Evolutionary conservation across 1,139 yeast genomes (phyloP).

Genomic region (Yamadazyma dendronema): DNA sequence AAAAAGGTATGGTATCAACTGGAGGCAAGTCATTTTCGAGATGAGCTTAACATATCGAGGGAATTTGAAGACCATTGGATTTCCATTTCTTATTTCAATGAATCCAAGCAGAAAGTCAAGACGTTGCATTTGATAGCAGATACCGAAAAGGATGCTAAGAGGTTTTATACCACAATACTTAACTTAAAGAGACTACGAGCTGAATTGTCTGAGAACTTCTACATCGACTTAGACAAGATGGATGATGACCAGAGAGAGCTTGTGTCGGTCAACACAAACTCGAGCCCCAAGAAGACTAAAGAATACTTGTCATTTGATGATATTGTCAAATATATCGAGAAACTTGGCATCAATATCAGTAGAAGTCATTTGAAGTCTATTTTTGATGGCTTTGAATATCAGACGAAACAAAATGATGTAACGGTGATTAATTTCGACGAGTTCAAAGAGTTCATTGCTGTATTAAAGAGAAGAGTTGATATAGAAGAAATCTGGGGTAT

Average conservation of each 20-base stretch:
- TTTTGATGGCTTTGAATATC: conserved; percentile 47
- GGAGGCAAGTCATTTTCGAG: conserved; percentile 80
- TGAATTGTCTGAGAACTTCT: conserved; percentile 31
- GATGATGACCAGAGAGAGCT: conserved; percentile 25
- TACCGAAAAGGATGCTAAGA: conserved; percentile 56
- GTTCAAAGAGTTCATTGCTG: conserved; percentile 68
- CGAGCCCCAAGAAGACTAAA: conserved; percentile 19
- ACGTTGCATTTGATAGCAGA: conserved; percentile 74
- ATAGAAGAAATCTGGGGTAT: conserved; percentile 26
- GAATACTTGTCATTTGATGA: conserved; percentile 62
- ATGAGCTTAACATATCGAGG: conserved; percentile 71
- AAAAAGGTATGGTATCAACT: conserved; percentile 63
- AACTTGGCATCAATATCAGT: conserved; percentile 64
- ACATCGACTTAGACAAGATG: conserved; percentile 28
- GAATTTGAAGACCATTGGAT: conserved; percentile 74
- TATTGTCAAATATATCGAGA: conserved; percentile 59
- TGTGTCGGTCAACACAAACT: conserved; percentile 20
- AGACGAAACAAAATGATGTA: conserved; percentile 10
- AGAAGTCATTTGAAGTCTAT: conserved; percentile 30
- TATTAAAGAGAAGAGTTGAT: conserved; percentile 36
- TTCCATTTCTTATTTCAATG: conserved; percentile 67
- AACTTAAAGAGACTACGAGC: conserved; percentile 41
- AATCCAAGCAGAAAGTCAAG: conserved; percentile 54
- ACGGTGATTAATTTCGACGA: conserved; percentile 57
- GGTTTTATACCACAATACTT: conserved; percentile 58